phyloP scores from a whole-genome alignment of 2,329 filamentous ascomycete species.

The Microdochium nivale region DNA sequence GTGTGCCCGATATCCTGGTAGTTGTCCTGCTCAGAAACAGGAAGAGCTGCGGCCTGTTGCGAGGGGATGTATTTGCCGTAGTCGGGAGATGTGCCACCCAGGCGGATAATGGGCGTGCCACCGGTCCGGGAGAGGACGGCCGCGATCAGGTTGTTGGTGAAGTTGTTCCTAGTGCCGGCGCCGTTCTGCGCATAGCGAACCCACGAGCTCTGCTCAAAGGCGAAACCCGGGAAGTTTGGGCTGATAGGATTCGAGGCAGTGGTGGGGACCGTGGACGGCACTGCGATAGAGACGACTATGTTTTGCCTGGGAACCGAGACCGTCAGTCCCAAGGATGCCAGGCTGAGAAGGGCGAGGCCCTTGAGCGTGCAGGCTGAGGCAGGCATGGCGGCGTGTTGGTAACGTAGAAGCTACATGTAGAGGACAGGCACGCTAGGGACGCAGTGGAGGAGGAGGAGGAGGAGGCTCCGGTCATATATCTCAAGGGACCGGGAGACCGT shows the following conservation, averaged over 20 bases:
- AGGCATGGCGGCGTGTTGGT: background rate
- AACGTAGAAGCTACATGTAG: too few relatives aligned
- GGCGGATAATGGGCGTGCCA: conserved; percentile 22
- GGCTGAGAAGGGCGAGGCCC: conserved; percentile 7
- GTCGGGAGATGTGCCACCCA: conserved; percentile 26
- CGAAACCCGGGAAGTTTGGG: conserved; percentile 19
- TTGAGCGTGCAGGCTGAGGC: background rate
- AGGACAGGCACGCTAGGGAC: too few relatives aligned
- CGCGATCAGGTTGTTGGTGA: conserved; percentile 24
- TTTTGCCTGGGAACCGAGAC: conserved; percentile 7
- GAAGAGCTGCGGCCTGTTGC: conserved; percentile 20
- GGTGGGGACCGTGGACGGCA: conserved; percentile 7
- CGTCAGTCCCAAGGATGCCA: conserved; percentile 8
- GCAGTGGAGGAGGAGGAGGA: too few relatives aligned
- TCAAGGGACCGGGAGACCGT: background rate
- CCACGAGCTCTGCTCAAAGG: conserved; percentile 24
- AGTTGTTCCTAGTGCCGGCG: conserved; percentile 19
- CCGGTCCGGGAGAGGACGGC: conserved; percentile 23
- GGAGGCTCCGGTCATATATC: too few relatives aligned
- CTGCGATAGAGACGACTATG: conserved; percentile 6
- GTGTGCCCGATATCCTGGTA: conserved; percentile 24
- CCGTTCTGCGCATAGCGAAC: conserved; percentile 21
- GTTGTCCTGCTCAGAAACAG: conserved; percentile 22
- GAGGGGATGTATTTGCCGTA: conserved; percentile 23
- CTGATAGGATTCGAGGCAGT: conserved; percentile 12